These are phyloP conservation scores for Tylopilus felleus DNA, from an alignment of 768 basidiomycete genomes.

Conservation along the genomic window DNA sequence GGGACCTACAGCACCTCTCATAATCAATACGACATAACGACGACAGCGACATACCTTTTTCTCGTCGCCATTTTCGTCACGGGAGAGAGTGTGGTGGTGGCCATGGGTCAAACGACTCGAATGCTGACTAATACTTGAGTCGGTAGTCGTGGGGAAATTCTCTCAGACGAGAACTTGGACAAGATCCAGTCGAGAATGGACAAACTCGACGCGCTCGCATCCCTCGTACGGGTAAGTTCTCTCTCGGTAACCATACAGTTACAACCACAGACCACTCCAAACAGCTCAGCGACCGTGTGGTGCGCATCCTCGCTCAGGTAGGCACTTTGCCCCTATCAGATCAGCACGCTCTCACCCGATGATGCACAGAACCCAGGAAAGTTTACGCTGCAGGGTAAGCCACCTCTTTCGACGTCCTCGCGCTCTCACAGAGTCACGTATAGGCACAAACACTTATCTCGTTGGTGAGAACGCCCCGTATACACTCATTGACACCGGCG, in stretches of 20 bases:
- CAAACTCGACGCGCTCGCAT: slow-evolving; percentile 47
- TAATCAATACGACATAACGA: neutral
- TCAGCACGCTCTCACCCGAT: neutral
- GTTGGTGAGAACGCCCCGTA: slow-evolving; percentile 68
- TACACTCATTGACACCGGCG: slow-evolving; percentile 80
- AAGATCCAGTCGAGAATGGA: too few species aligned
- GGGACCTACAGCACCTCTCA: slow-evolving; percentile 38
- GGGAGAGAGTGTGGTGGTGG: slow-evolving; percentile 33
- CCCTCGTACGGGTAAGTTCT: slow-evolving; percentile 49
- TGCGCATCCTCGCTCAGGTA: slow-evolving; percentile 77
- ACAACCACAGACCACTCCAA: neutral
- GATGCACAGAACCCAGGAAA: slow-evolving; percentile 78
- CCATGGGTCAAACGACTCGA: slow-evolving; percentile 32
- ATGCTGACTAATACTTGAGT: too few species aligned
- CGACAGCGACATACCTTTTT: slow-evolving; percentile 33
- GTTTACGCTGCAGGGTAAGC: slow-evolving; percentile 78
- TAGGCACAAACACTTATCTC: slow-evolving; percentile 90
- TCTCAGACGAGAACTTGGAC: neutral
- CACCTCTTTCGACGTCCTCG: neutral
- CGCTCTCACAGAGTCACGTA: neutral
- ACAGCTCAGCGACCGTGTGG: slow-evolving; percentile 66
- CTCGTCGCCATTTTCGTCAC: slow-evolving; percentile 42
- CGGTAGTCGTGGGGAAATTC: slow-evolving; percentile 8
- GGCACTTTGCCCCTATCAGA: neutral
- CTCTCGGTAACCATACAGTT: too few species aligned